Evolutionary conservation across 139 green algal species (phyloP).

Genomic region (Chlamydomonas applanata): DNA sequence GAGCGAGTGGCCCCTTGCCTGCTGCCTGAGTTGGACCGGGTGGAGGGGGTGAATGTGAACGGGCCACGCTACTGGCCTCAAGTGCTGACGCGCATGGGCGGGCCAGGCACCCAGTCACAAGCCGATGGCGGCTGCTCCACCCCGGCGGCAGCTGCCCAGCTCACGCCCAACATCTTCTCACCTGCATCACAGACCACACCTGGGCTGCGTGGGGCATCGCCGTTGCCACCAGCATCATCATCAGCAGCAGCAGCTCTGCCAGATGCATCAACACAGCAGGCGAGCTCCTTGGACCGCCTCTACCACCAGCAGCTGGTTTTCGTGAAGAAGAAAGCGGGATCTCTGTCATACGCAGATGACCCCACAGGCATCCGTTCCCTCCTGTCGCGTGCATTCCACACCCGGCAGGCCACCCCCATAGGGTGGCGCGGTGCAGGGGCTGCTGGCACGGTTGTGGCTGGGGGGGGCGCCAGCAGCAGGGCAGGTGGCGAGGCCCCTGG

Average conservation of each 20-base stretch:
- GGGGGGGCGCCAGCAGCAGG: neutral
- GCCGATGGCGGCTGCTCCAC: neutral
- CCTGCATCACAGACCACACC: neutral
- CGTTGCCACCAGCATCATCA: neutral
- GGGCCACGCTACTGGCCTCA: constrained; percentile 78
- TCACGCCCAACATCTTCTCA: neutral
- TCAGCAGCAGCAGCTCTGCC: constrained; percentile 9
- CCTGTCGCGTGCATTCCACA: constrained; percentile 57
- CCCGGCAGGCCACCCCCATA: neutral
- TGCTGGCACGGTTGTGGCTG: neutral
- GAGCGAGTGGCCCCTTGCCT: constrained; percentile 63
- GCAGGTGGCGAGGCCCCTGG: neutral
- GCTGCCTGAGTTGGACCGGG: constrained; percentile 63
- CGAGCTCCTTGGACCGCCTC: constrained; percentile 15
- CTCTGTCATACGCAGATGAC: constrained; percentile 67
- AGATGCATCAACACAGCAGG: neutral
- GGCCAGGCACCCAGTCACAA: too few relatives aligned
- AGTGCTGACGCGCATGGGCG: constrained; percentile 27
- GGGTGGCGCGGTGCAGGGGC: neutral
- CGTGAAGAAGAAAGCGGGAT: constrained; percentile 72
- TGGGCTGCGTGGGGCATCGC: too few relatives aligned
- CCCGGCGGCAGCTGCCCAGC: neutral
- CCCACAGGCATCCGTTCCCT: constrained; percentile 65
- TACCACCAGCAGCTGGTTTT: constrained; percentile 47
- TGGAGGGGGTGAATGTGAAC: constrained; percentile 46